These are phyloP conservation scores for Plasmodium billcollinsi DNA, from an alignment of 169 alveolate genomes.

Conservation along the genomic window DNA sequence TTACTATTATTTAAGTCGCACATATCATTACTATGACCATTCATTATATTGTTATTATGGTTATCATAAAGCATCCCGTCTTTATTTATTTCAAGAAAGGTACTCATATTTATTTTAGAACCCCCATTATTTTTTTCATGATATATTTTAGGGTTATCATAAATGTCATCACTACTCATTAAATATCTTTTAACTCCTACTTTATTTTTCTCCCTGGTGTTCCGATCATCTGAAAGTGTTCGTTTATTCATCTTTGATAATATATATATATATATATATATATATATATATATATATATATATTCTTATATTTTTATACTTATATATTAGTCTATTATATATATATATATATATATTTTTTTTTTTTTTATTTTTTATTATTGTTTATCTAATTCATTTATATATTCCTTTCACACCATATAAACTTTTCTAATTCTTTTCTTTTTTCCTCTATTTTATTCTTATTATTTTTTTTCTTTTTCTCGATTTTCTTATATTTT, in stretches of 20 bases:
- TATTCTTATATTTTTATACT: too few relatives aligned
- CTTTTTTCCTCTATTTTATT: too few relatives aligned
- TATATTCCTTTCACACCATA: neutral
- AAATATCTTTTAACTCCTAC: constrained; percentile 60
- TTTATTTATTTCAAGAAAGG: constrained; percentile 27
- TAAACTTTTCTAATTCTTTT: too few relatives aligned
- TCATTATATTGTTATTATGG: neutral
- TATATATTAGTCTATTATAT: too few relatives aligned
- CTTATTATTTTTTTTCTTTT: too few relatives aligned
- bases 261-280: too few relatives aligned
- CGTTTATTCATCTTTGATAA: constrained; percentile 53
- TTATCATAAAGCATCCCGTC: neutral
- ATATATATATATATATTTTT: too few relatives aligned
- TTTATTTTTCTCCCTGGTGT: constrained; percentile 48
- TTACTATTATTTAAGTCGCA: neutral
- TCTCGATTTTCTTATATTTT: too few relatives aligned
- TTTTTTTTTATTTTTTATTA: neutral
- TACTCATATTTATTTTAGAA: constrained; percentile 16
- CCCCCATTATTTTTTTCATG: constrained; percentile 29
- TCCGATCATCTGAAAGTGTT: constrained; percentile 40
- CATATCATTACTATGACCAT: neutral
- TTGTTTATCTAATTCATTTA: neutral
- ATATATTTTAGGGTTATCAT: constrained; percentile 31
- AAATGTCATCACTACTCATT: constrained; percentile 48
- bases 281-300: too few relatives aligned